Conservation (phyloP, 305 asterid genomes). For the Solanum hybrid region DNA sequence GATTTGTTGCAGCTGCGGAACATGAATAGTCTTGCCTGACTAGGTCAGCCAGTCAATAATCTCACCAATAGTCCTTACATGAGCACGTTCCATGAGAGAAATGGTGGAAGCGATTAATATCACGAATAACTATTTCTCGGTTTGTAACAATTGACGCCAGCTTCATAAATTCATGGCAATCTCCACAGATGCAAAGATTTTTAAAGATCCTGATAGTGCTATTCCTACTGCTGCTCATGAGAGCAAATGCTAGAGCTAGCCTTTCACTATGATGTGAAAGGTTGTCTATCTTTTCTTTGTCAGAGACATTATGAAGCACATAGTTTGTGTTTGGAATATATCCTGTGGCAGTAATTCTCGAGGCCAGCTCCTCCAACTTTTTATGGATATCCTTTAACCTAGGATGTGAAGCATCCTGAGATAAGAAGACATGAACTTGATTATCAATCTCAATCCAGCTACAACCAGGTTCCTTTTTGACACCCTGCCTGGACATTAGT, state of each 20-base stretch:
- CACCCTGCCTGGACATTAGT: slow-evolving; percentile 49
- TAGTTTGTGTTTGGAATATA: slow-evolving; percentile 42
- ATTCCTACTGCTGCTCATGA: slow-evolving; percentile 30
- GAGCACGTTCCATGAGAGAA: slow-evolving; percentile 57
- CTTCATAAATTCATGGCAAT: slow-evolving; percentile 85
- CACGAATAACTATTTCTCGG: slow-evolving; percentile 62
- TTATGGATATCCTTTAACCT: slow-evolving; percentile 37
- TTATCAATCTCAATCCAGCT: slow-evolving; percentile 70
- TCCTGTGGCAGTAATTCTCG: slow-evolving; percentile 37
- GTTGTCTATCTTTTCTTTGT: slow-evolving; percentile 40
- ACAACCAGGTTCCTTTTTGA: slow-evolving; percentile 84
- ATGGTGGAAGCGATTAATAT: slow-evolving; percentile 57
- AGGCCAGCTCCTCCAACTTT: slow-evolving; percentile 46
- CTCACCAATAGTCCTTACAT: slow-evolving; percentile 73
- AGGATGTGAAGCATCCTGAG: slow-evolving; percentile 71
- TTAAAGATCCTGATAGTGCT: slow-evolving; percentile 58
- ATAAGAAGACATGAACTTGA: slow-evolving; percentile 57
- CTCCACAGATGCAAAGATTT: slow-evolving; percentile 80
- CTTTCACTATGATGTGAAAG: slow-evolving; percentile 79
- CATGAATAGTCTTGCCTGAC: background rate
- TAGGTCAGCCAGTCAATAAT: slow-evolving; percentile 8
- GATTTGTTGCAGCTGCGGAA: background rate
- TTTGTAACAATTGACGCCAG: slow-evolving; percentile 35
- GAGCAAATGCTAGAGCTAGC: slow-evolving; percentile 69
- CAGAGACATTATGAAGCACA: slow-evolving; percentile 52